Conservation (phyloP, 495 filamentous ascomycete genomes). For the Darksidea phi region DNA sequence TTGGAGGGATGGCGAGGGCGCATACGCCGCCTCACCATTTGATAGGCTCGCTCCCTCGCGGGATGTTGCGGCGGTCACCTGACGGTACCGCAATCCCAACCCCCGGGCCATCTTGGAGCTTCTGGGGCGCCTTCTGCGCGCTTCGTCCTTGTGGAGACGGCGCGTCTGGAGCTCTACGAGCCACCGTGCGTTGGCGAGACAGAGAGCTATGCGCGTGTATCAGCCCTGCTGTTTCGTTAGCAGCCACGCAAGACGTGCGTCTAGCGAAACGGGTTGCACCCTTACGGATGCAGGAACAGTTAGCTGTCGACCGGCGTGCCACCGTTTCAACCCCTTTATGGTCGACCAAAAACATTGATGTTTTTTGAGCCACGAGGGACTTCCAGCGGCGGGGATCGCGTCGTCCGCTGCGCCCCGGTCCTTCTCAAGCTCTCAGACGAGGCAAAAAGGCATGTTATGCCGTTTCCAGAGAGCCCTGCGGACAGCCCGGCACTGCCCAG, state of each 20-base stretch:
- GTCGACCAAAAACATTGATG: neutral
- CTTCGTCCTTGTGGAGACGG: neutral
- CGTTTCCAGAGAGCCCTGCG: conserved; percentile 7
- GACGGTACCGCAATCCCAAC: neutral
- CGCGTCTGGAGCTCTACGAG: neutral
- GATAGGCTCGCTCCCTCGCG: neutral
- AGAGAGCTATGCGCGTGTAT: no score
- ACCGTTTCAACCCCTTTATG: conserved; percentile 19
- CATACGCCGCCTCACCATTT: neutral
- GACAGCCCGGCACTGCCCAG: conserved; percentile 20
- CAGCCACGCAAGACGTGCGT: no score
- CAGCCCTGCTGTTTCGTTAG: no score
- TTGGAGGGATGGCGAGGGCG: neutral
- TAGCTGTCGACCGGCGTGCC: conserved; percentile 13
- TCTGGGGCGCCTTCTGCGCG: conserved; percentile 5
- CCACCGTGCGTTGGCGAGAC: no score
- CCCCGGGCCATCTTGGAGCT: neutral
- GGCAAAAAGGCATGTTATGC: neutral
- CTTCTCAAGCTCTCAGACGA: conserved; percentile 6
- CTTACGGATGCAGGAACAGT: conserved; percentile 24
- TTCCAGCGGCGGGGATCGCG: conserved; percentile 8
- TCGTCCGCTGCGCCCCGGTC: conserved; percentile 20
- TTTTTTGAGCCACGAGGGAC: conserved; percentile 10
- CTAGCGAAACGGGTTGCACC: neutral
- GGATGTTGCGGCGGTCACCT: neutral